Evolutionary conservation across 768 basidiomycete species (phyloP).

Genomic region (Galerina marginata): DNA sequence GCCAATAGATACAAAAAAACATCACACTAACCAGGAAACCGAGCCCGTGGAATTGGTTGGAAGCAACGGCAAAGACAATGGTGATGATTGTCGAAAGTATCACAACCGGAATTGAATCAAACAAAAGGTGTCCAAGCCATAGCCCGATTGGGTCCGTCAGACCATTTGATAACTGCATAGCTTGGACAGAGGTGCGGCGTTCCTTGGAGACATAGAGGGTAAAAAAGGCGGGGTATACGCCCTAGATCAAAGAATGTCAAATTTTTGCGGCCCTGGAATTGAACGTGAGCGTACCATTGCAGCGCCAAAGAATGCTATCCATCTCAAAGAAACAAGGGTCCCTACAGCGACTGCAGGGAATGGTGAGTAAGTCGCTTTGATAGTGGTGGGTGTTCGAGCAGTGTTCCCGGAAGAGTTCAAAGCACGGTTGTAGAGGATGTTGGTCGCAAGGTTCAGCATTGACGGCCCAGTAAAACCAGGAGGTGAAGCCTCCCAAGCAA

Average conservation of each 20-base stretch:
- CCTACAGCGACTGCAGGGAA: constrained; percentile 64
- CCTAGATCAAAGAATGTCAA: constrained; percentile 38
- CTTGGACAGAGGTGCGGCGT: constrained; percentile 72
- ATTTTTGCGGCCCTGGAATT: neutral
- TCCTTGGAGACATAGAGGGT: constrained; percentile 79
- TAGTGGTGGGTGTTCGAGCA: constrained; percentile 49
- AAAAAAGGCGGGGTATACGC: constrained; percentile 84
- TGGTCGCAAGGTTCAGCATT: constrained; percentile 71
- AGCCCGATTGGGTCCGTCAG: constrained; percentile 70
- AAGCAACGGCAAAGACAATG: constrained; percentile 60
- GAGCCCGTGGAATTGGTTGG: constrained; percentile 70
- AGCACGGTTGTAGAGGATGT: constrained; percentile 68
- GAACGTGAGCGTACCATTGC: constrained; percentile 57
- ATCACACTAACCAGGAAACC: constrained; percentile 56
- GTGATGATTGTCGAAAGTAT: constrained; percentile 67
- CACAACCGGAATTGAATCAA: constrained; percentile 66
- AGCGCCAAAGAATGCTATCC: constrained; percentile 77
- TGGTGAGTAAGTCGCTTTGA: constrained; percentile 58
- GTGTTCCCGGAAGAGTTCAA: constrained; percentile 54
- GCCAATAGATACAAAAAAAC: neutral
- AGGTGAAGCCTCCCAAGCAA: constrained; percentile 76
- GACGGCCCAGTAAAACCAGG: constrained; percentile 63
- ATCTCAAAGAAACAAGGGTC: constrained; percentile 68
- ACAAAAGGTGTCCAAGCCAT: constrained; percentile 81
- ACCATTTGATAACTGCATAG: constrained; percentile 84